Conservation (phyloP, 805 yeast genomes). For the Kuraishia borneana region DNA sequence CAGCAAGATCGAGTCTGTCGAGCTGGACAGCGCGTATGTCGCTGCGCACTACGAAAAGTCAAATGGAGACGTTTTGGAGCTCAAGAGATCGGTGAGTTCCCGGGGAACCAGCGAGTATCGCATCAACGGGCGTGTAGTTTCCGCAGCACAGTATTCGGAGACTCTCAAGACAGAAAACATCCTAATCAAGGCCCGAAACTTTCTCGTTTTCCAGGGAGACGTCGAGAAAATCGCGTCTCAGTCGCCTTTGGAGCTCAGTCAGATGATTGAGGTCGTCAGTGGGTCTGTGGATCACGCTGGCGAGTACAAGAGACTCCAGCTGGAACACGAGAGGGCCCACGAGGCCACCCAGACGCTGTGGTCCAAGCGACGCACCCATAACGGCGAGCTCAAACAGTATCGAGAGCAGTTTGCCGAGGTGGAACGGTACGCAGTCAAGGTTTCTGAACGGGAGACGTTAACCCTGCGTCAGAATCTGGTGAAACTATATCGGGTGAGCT, state of each 20-base stretch:
- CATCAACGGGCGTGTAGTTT: conserved; percentile 48
- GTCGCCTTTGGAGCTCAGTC: conserved; percentile 63
- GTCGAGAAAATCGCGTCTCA: conserved; percentile 90
- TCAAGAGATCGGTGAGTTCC: conserved; percentile 50
- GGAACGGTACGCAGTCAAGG: conserved; percentile 47
- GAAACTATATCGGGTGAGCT: conserved; percentile 52
- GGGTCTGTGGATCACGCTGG: conserved; percentile 61
- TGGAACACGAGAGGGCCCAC: conserved; percentile 53
- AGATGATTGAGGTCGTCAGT: conserved; percentile 68
- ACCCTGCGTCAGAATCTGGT: conserved; percentile 45
- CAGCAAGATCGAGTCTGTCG: conserved; percentile 34
- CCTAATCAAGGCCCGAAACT: conserved; percentile 80
- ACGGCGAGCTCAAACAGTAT: conserved; percentile 67
- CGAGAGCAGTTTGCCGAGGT: conserved; percentile 67
- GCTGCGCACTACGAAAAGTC: conserved; percentile 62
- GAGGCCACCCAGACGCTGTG: conserved; percentile 53
- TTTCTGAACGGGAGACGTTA: conserved; percentile 33
- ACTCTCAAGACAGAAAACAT: conserved; percentile 70
- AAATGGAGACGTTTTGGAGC: conserved; percentile 43
- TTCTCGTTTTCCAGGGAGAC: conserved; percentile 93
- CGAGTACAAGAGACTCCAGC: conserved; percentile 57
- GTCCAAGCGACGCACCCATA: conserved; percentile 57
- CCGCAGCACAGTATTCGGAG: conserved; percentile 53
- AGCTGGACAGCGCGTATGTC: conserved; percentile 49
- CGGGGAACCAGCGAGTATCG: conserved; percentile 59